Evolutionary conservation across 352 stramenopile species (phyloP), one percentile per base, ranked within the genome.

Genomic region (Globisporangium cylindrosporum): DNA sequence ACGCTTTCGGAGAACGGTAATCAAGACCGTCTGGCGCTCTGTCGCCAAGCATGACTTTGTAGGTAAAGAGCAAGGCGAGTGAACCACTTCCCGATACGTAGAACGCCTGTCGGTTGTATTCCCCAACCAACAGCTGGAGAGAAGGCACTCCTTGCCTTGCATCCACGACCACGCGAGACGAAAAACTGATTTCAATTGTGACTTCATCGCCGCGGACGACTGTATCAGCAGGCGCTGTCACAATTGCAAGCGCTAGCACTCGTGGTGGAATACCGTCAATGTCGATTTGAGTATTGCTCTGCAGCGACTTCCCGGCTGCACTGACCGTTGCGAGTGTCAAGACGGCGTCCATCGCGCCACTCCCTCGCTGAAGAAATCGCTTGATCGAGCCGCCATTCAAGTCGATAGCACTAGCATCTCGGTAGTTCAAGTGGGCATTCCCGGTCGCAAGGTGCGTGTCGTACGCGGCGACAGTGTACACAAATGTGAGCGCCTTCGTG

Each of bases 351-450:
- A 62, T 68, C 0, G 72, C 62, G 2, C 24, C 64, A 14, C 60
- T 73, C 3, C 73, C 76, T 20, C 67, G 61, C 24, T 70, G 66
- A 2, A 86, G 32, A 12, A 77, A 59, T 4, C 88, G 78, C 20
- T 69, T 79, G 62, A 95, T 93, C 4, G 73, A 75, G 1, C 83
- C 88, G 4, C 79, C 83, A 66, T 94, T 94, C 27, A 93, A 54
- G 34, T 87, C 76, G 18, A 95, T 58, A 15, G 86, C 84, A 25
- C 58, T 73, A 24, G 76, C 70, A 22, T 91, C 82, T 22, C 80
- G 82, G 63, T 94, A 93, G 55, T 94, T 88, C 18, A 95, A 69
- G 49, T 78, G 78, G 4, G 69, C 59, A 15, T 78, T 80, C 18
- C 81, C 80, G 5, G 74, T 80, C 5, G 56, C 67, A 10, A 55